Evolutionary conservation across 495 filamentous ascomycete genomes (phyloP), one percentile per base, ranked within the genome.

Genomic region (Cetradonia linearis): DNA sequence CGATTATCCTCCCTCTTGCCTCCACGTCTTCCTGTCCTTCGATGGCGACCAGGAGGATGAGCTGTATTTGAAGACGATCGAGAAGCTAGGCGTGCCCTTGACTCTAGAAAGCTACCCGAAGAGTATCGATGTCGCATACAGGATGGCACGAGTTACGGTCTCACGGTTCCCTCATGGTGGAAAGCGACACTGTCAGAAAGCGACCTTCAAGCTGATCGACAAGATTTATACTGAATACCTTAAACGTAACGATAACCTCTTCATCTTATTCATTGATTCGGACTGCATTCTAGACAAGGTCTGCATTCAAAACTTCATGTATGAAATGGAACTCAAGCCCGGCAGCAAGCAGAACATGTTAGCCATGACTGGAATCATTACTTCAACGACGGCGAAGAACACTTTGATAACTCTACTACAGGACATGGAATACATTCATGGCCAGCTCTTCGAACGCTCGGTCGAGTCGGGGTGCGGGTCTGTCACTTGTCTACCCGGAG

Each of bases 361-460:
- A 62, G 93, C 93, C 38, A 97, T 97, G 93, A 97, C 93, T 4
- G 93, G 93, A 11, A 88, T 98, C 63, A 97, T 98, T 66, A 98
- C 93, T 2, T 88, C 89, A 1, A 98, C 93, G 0, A 96, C 93
- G 0, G 81, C 84, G 64, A 95, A 90, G 59, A 89, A 94, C 70
- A 86, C 84, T 55, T 76, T 97, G 47, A 86, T 98, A 65, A 98
- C 93, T 0, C 74, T 98, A 8, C 79, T 98, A 2, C 93, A 98
- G 69, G 93, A 98, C 64, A 93, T 98, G 84, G 93, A 98, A 73
- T 98, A 98, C 65, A 86, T 96, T 50, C 93, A 98, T 70, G 93
- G 93, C 6, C 93, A 98, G 71, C 83, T 98, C 16, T 96, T 97
- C 67, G 93, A 98, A 71, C 86, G 93, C 28, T 93, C 92, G 0